A percentile compares a stretch with the other conserved stretches of the same genome.
phyloP scores from a whole-genome alignment of 2,329 filamentous ascomycete genomes.

The Epicoccum nigrum region DNA sequence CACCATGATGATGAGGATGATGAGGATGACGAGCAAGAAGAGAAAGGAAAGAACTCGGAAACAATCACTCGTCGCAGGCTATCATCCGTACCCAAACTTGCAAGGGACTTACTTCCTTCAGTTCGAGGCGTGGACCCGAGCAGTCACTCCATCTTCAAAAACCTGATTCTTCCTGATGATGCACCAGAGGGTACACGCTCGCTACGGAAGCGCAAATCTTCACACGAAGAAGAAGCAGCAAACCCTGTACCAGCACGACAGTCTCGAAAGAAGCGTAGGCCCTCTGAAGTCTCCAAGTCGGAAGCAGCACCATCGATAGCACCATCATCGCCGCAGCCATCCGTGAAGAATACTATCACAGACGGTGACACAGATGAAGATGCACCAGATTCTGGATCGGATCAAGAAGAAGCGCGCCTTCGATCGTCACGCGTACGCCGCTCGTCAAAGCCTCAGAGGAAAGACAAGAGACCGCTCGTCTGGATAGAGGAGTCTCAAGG shows the following conservation, averaged over 20 bases:
- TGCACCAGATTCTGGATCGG: constrained; percentile 35
- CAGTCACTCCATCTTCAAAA: constrained; percentile 75
- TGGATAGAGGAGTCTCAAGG: constrained; percentile 45
- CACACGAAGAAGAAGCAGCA: constrained; percentile 68
- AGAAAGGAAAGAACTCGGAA: constrained; percentile 21
- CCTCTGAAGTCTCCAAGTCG: constrained; percentile 44
- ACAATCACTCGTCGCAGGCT: constrained; percentile 56
- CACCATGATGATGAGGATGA: constrained; percentile 20
- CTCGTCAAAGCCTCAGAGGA: constrained; percentile 37
- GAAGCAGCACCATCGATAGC: constrained; percentile 36
- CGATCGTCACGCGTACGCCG: constrained; percentile 44
- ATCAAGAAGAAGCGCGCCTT: constrained; percentile 36
- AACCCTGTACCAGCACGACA: constrained; percentile 51
- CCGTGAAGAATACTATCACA: constrained; percentile 36
- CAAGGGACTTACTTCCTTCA: constrained; percentile 74
- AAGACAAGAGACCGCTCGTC: constrained; percentile 43
- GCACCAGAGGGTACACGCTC: constrained; percentile 77
- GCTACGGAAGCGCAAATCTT: constrained; percentile 83
- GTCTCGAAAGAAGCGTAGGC: constrained; percentile 52
- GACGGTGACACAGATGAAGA: constrained; percentile 39
- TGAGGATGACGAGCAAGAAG: background rate
- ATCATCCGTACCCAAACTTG: constrained; percentile 68
- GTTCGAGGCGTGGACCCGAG: constrained; percentile 68
- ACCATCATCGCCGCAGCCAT: constrained; percentile 39
- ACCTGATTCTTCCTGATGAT: constrained; percentile 73